phyloP scores from a whole-genome alignment of 805 yeast genomes.

The Ogataea thermomethanolica region DNA sequence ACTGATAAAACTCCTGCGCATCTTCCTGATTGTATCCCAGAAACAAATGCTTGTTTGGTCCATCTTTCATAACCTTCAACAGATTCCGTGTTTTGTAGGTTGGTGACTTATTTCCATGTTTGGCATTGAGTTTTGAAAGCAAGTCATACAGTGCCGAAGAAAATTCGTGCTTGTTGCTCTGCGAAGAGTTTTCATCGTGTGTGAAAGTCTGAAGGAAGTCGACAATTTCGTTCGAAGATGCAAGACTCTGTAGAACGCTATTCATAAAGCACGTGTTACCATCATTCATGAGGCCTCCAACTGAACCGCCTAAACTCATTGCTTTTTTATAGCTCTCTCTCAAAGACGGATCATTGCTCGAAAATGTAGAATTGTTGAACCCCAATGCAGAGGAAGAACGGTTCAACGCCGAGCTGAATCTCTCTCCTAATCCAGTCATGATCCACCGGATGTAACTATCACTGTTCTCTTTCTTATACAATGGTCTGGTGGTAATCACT shows the following conservation, averaged over 20 bases:
- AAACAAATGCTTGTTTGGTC: slow-evolving; percentile 73
- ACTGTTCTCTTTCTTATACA: slow-evolving; percentile 5
- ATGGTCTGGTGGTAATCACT: slow-evolving; percentile 17
- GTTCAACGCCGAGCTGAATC: slow-evolving; percentile 19
- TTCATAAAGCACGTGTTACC: slow-evolving; percentile 97
- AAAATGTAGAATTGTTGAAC: slow-evolving; percentile 7
- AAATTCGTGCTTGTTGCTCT: slow-evolving; percentile 32
- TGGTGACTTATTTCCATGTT: slow-evolving; percentile 52
- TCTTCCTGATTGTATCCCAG: slow-evolving; percentile 91
- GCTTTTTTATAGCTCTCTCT: slow-evolving; percentile 33
- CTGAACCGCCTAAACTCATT: slow-evolving; percentile 60
- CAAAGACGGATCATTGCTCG: slow-evolving; percentile 19
- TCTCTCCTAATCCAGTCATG: slow-evolving; percentile 22
- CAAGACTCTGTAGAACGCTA: slow-evolving; percentile 78
- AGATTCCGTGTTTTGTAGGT: slow-evolving; percentile 60
- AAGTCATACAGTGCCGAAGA: slow-evolving; percentile 51
- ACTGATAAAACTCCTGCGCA: slow-evolving; percentile 93
- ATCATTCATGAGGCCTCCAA: slow-evolving; percentile 85
- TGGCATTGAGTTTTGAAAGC: slow-evolving; percentile 51
- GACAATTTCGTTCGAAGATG: slow-evolving; percentile 62
- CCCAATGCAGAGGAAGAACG: slow-evolving; percentile 19
- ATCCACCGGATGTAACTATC: neutral
- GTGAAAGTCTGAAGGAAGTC: slow-evolving; percentile 51
- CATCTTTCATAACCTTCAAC: slow-evolving; percentile 67
- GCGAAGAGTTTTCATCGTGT: slow-evolving; percentile 16